Base-by-base conservation (phyloP, 768 basidiomycete genomes). In the Macrolepiota dolichaula region DNA sequence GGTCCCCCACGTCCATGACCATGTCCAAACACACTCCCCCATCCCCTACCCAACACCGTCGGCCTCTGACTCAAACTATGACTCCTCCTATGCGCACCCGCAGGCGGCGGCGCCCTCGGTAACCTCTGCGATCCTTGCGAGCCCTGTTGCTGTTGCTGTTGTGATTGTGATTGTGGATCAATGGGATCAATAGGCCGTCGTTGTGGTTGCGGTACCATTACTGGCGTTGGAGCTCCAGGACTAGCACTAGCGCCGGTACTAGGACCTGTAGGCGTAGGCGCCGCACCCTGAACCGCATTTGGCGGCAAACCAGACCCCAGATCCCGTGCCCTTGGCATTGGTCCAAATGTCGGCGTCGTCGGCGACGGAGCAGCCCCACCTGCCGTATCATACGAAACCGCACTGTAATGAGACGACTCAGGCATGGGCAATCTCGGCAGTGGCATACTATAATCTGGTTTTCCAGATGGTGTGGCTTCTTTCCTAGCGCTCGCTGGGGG, bases 1-100 rank as follows among this genome's bases (percentile, higher is more conserved):
- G 64, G 64, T 76, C 73, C 19, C 69, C 70, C 55, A 67, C 55
- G 42, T 70, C 73, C 57, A 64, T 52, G 44, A 55, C 59, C 72
- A 53, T 74, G 72, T 2, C 87, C 85, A 70, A 89, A 86, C 76
- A 87, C 79, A 10, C 81, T 83, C 25, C 81, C 79, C 83, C 86
- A 84, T 2, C 84, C 82, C 47, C 84, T 78, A 19, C 80, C 66
- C 9, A 79, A 67, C 51, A 73, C 73, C 50, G 74, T 76, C 50
- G 90, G 92, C 19, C 91, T 75, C 69, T 92, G 89, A 66, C 88
- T 91, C 72, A 94, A 80, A 68, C 90, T 91, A 70, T 94, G 92
- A 63, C 90, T 93, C 57, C 92, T 79, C 55, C 88, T 80, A 72
- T 95, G 93, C 4, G 88, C 90, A 32, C 87, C 87, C 3, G 87